A percentile compares a stretch with the other conserved stretches of the same genome.
These are phyloP conservation scores for Aureobasidium sp. DNA, from an alignment of 2,329 filamentous ascomycete species.

Conservation along the genomic window DNA sequence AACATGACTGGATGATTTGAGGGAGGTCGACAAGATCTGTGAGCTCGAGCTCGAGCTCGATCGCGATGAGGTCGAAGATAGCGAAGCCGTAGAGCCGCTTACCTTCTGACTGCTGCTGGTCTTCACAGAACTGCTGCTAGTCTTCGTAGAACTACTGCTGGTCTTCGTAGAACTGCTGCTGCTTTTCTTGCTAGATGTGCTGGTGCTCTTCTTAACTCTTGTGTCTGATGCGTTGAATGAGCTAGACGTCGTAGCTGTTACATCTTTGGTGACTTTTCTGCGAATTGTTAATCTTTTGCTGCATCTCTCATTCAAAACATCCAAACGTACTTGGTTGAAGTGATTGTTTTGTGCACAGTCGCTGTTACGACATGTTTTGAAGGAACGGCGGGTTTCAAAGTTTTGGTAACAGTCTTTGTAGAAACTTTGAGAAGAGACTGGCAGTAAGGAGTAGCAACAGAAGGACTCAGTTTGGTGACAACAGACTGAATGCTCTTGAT, in stretches of 20 bases:
- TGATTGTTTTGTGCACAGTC: neutral
- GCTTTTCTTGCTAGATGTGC: neutral
- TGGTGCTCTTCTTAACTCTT: neutral
- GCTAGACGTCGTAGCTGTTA: neutral
- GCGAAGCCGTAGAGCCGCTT: neutral
- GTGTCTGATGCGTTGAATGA: neutral
- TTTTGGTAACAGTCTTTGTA: slow-evolving; percentile 6
- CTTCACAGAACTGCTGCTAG: neutral
- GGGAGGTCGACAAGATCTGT: neutral
- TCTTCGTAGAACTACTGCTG: neutral
- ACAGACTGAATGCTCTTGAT: neutral
- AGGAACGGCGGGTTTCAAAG: neutral
- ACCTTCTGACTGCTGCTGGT: neutral
- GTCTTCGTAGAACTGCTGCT: neutral
- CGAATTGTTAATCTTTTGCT: neutral
- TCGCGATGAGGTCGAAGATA: neutral
- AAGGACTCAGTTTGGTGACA: neutral
- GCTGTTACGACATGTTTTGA: neutral
- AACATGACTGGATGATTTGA: neutral
- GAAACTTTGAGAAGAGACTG: slow-evolving; percentile 2
- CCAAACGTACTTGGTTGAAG: neutral
- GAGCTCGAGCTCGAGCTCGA: neutral
- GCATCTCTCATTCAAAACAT: neutral
- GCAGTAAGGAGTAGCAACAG: slow-evolving; percentile 6
- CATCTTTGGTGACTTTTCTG: neutral